Percentiles rank a stretch among this genome's conserved stretches.
These are phyloP conservation scores for Coleophoma crateriformis DNA, from an alignment of 2,329 filamentous ascomycete species.

Conservation along the genomic window DNA sequence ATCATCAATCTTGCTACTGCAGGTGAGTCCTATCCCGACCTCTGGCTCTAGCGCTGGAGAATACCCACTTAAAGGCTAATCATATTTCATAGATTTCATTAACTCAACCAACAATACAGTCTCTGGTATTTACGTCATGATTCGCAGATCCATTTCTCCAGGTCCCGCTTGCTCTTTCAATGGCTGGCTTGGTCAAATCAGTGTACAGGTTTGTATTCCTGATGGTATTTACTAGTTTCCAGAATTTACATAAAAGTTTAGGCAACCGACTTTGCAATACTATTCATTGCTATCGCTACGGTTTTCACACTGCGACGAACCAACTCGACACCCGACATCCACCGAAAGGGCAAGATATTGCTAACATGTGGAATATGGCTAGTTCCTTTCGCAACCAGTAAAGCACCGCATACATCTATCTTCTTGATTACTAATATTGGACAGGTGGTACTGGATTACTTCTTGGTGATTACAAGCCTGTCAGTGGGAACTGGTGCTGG, in stretches of 20 bases:
- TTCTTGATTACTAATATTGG: neutral
- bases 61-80: too few relatives aligned
- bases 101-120: slow-evolving; percentile 9
- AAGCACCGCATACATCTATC: neutral
- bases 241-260: neutral
- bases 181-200: slow-evolving; percentile 39
- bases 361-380: slow-evolving; percentile 8
- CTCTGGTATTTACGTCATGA: slow-evolving; percentile 9
- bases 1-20: slow-evolving; percentile 15
- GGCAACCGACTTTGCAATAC: slow-evolving; percentile 35
- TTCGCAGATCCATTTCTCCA: slow-evolving; percentile 7
- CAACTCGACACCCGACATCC: slow-evolving; percentile 26
- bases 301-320: slow-evolving; percentile 32
- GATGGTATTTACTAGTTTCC: neutral
- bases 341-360: slow-evolving; percentile 1
- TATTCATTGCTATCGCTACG: slow-evolving; percentile 37
- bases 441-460: slow-evolving; percentile 7
- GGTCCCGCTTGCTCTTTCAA: slow-evolving; percentile 33
- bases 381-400: slow-evolving; percentile 9
- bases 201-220: slow-evolving; percentile 28
- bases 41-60: too few relatives aligned
- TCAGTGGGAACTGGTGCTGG: slow-evolving; percentile 37
- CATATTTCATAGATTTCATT: slow-evolving; percentile 3
- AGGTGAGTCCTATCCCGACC: slow-evolving; percentile 1
- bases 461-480: slow-evolving; percentile 16